phyloP scores from a whole-genome alignment of 2,329 filamentous ascomycete genomes.

The Cladosporium sp. region DNA sequence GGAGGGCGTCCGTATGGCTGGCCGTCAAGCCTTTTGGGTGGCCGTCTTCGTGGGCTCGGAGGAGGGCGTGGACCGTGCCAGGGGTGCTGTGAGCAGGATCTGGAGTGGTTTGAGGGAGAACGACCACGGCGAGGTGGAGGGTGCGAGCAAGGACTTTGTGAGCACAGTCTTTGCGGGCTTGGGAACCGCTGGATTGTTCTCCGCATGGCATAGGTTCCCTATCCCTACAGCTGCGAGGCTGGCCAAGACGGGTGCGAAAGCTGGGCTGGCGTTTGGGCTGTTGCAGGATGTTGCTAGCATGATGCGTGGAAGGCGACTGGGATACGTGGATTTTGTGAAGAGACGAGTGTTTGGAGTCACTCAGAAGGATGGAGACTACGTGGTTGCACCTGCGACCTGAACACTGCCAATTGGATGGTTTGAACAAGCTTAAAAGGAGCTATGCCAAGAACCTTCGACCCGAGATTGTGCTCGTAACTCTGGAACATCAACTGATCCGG shows the following conservation, averaged over 20 bases:
- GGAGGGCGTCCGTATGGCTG: conserved; percentile 73
- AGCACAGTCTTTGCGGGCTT: conserved; percentile 80
- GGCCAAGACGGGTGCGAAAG: conserved; percentile 72
- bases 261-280: conserved; percentile 75
- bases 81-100: conserved; percentile 34
- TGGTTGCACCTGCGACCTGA: neutral
- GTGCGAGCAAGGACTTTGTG: conserved; percentile 61
- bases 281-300: conserved; percentile 71
- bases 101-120: conserved; percentile 23
- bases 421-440: too few relatives aligned
- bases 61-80: conserved; percentile 69
- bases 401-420: too few relatives aligned
- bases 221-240: conserved; percentile 59
- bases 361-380: neutral
- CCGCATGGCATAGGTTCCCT: conserved; percentile 77
- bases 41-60: conserved; percentile 76
- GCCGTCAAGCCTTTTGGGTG: conserved; percentile 67
- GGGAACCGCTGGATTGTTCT: conserved; percentile 81
- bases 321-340: conserved; percentile 64
- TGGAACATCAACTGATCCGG: too few relatives aligned
- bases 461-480: too few relatives aligned
- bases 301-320: conserved; percentile 65
- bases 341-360: conserved; percentile 20
- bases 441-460: too few relatives aligned
- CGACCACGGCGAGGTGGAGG: conserved; percentile 32